Evolutionary conservation across 2,329 filamentous ascomycete species (phyloP).

Genomic region (Neoscytalidium dimidiatum): DNA sequence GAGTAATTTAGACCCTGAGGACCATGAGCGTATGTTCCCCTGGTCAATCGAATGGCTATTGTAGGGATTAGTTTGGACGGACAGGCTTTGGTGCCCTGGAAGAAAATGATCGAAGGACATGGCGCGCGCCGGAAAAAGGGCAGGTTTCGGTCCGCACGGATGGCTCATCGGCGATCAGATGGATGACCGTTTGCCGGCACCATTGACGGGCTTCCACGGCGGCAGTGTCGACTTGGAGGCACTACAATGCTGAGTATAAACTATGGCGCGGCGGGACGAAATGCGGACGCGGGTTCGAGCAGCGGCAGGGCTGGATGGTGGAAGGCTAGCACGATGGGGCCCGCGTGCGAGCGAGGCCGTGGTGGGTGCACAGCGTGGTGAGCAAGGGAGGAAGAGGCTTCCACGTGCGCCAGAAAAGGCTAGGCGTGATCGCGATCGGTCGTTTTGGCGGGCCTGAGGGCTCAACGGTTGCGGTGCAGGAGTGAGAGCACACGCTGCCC

Average conservation of each 20-base stretch:
- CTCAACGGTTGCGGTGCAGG: background rate
- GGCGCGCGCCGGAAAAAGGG: background rate
- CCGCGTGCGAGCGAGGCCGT: background rate
- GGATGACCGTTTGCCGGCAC: background rate
- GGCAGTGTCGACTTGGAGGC: background rate
- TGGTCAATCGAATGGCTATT: background rate
- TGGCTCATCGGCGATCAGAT: slow-evolving; percentile 5
- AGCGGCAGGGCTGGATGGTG: background rate
- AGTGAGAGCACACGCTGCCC: background rate
- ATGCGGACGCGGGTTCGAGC: background rate
- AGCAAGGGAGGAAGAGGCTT: background rate
- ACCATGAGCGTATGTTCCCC: background rate
- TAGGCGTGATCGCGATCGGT: slow-evolving; percentile 13
- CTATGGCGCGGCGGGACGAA: background rate
- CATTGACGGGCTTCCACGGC: background rate
- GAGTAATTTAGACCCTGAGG: background rate
- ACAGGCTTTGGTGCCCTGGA: background rate
- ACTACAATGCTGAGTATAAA: background rate
- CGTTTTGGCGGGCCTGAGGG: background rate
- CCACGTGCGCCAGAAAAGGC: background rate
- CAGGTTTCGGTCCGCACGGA: slow-evolving; percentile 1
- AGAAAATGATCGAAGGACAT: background rate
- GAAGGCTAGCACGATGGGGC: background rate
- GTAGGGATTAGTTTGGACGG: background rate
- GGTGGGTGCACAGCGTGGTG: background rate